Base-by-base conservation (phyloP, 2,329 filamentous ascomycete genomes). In the Xylaria sp. region DNA sequence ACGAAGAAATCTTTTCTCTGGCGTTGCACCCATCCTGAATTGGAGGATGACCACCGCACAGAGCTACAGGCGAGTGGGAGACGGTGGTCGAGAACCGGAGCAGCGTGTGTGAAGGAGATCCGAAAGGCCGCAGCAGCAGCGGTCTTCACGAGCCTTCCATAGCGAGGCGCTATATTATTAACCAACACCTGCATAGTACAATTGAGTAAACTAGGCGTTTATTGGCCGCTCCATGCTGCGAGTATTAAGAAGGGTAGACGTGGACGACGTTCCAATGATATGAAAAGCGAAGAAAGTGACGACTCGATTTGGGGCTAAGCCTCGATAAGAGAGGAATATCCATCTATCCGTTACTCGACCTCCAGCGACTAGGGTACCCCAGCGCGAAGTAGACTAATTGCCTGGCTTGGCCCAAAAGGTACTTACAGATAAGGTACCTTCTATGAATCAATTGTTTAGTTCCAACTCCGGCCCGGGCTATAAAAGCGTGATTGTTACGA, bases 1-100 rank as follows among this genome's bases (percentile, higher is more conserved):
- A 90, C 86, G 74, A 88, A 96, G 17, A 78, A 78, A 78, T 99
- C 95, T 42, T 78, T 84, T 40, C 81, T 81, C 73, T 97, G 94
- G 19, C 95, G 89, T 55, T 84, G 83, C 75, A 92, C 92, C 95
- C 95, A 99, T 76, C 88, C 82, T 53, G 78, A 78, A 47, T 86
- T 91, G 1, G 89, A 92, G 2, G 92, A 93, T 0, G 83, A 77
- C 61, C 68, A 73, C 35, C 73, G 70, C 49, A 51, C 35, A 33
- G 23, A 43, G 17, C 28, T 60, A 12, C 37, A 46, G 12, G 38
- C 33, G 50, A 54, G n/a, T 11, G 50, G 45, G 15, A 56, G 45
- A 38, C 51, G 42, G 17, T 52, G 31, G 11, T 31, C 28, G 2
- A 38, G 33, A 19, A 45, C n/a, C 1, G 55, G 31, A 46, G 14